Evolutionary conservation across 2,329 filamentous ascomycete genomes (phyloP), one percentile per base, ranked within the genome.

Genomic region (Dactylellina sp.): DNA sequence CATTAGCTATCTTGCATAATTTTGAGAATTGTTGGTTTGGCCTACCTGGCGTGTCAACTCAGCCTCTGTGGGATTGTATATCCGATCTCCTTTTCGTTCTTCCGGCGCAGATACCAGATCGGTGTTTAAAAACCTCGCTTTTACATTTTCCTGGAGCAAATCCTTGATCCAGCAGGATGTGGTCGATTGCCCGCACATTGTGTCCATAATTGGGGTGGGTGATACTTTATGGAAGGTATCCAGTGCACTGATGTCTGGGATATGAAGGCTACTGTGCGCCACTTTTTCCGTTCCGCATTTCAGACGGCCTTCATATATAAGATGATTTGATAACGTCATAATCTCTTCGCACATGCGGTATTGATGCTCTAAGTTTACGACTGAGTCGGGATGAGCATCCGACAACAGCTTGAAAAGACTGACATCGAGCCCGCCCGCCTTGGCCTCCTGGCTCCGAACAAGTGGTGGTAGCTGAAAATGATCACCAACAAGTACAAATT

Each of bases 321-420:
- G 86, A 0, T 87, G 91, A 81, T 97, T 99, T 75, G 92, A 96
- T 12, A 99, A 86, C 1, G 89, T 86, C 94, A 98, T 98, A 74
- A 99, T 91, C 75, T 99, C 95, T 77, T 95, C 91, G 78, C 92
- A 97, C 95, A 99, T 99, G 75, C 95, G 92, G 80, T 99, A 99
- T 80, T 99, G 95, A 79, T 97, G 93, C 78, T 95, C 93, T 1
- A 99, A 86, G 76, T 91, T 96, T 75, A 96, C 92, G 1, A 99
- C 93, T 0, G 93, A 93, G 50, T 88, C 84, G 0, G 95, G 93
- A 76, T 98, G 93, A 0, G 87, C 86, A 79, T 98, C 95, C 0
- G 93, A 97, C 11, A 99, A 86, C 2, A 95, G 85, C 80, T 96
- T 96, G 85, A 99, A 99, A 57, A 99, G 84, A 80, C 92, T 96